Evolutionary conservation across 1,139 yeast genomes (phyloP).

Genomic region (Yamadazyma aaseri): DNA sequence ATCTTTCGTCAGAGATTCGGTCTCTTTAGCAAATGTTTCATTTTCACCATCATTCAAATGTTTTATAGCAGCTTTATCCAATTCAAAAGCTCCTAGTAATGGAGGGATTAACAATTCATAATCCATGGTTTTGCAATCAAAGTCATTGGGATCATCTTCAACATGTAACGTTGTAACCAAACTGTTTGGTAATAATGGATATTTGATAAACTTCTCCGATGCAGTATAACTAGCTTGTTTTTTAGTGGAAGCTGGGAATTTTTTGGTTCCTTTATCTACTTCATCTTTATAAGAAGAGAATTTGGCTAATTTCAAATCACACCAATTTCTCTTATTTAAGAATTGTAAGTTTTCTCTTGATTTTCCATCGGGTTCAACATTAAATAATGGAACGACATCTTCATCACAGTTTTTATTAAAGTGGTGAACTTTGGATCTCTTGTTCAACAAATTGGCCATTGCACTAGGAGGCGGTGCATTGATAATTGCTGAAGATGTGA

Average conservation of each 20-base stretch:
- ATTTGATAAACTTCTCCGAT: constrained; percentile 28
- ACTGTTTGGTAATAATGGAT: constrained; percentile 57
- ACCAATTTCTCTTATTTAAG: constrained; percentile 81
- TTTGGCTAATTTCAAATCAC: constrained; percentile 40
- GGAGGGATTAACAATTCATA: constrained; percentile 75
- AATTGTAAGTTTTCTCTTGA: constrained; percentile 57
- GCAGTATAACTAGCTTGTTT: constrained; percentile 12
- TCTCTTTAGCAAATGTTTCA: too few species aligned
- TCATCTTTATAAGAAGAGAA: constrained; percentile 29
- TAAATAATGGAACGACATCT: constrained; percentile 74
- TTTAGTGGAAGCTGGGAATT: constrained; percentile 31
- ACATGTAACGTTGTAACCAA: constrained; percentile 71
- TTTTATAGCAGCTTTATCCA: constrained; percentile 36
- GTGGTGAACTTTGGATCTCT: constrained; percentile 67
- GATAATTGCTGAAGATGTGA: constrained; percentile 84
- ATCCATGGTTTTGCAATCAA: constrained; percentile 54
- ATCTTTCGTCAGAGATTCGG: too few species aligned
- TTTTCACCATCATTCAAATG: too few species aligned
- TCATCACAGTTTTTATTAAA: constrained; percentile 67
- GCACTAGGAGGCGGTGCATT: constrained; percentile 92
- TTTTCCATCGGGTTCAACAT: constrained; percentile 58
- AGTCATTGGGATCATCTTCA: constrained; percentile 57
- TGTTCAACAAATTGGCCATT: constrained; percentile 69
- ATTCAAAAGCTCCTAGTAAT: constrained; percentile 34
- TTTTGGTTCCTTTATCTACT: constrained; percentile 11